Base-by-base conservation (phyloP, 2,329 filamentous ascomycete genomes). In the Colletotrichum lentis region DNA sequence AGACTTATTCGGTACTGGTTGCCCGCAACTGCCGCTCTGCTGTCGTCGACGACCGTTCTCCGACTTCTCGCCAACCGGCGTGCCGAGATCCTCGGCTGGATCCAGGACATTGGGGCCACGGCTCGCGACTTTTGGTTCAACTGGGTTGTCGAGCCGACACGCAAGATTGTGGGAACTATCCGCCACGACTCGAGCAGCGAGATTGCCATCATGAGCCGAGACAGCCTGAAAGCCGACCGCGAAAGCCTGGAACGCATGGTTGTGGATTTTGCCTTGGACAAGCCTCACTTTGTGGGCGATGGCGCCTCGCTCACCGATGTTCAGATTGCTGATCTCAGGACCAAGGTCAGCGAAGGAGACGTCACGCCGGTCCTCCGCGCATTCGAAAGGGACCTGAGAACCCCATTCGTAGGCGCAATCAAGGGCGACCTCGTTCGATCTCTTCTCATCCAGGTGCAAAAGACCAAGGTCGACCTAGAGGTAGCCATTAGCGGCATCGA, bases 391-490 rank as follows among this genome's bases (percentile, higher is more conserved):
- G 95, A 97, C 73, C 83, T 99, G 49, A 87, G 91, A 60, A 91
- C 84, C 54, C 96, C 96, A 1, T 89, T 99, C 69, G 84, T 90
- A 62, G 94, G 95, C 8, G 92, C 94, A 0, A 80, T 99, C 20
- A 87, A 89, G 37, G 96, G 96, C 12, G 95, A 98, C 74, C 85
- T 99, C 35, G 87, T 98, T 43, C 90, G 95, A 59, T 94, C 95
- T 5, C 87, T 99, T 35, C 84, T 99, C 52, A 98, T 99, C 63
- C 96, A 99, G 76, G 90, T 99, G 44, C 96, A 99, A 76, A 99
- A 99, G 84, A 98, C 96, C 24, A 99, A 99, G 82, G 96, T 99
- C 10, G 96, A 99, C 75, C 89, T 99, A 14, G 96, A 99, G 78
- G 90, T 98, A 69, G 96, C 96, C 16, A 94, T 99, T 81, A 93